Evolutionary conservation across 2,329 filamentous ascomycete species (phyloP).

Genomic region (Shiraia sp.): DNA sequence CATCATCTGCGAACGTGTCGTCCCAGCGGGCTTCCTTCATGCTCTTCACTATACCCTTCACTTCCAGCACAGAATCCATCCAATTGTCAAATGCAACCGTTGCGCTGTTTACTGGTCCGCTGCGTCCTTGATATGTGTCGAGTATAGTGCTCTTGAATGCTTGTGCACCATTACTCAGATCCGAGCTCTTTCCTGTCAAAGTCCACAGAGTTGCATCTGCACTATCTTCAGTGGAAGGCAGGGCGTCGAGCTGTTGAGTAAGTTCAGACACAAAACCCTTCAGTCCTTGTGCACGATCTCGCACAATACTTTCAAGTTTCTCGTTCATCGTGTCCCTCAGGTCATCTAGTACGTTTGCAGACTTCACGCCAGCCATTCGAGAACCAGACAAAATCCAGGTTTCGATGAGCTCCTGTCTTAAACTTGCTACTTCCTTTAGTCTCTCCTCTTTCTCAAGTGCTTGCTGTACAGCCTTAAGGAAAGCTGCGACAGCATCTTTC

Average conservation of each 20-base stretch:
- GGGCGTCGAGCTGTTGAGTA: constrained; percentile 62
- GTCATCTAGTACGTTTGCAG: constrained; percentile 68
- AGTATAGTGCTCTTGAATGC: constrained; percentile 71
- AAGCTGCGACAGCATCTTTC: constrained; percentile 41
- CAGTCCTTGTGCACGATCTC: constrained; percentile 66
- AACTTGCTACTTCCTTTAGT: constrained; percentile 68
- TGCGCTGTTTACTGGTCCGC: constrained; percentile 65
- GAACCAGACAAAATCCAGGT: constrained; percentile 74
- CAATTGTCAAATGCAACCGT: constrained; percentile 71
- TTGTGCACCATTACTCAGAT: constrained; percentile 67
- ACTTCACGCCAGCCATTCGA: constrained; percentile 67
- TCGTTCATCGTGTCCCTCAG: constrained; percentile 71
- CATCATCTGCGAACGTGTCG: constrained; percentile 73
- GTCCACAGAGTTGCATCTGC: constrained; percentile 69
- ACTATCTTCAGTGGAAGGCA: constrained; percentile 50
- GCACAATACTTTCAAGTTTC: constrained; percentile 66
- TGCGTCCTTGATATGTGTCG: constrained; percentile 72
- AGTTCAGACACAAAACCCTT: constrained; percentile 68
- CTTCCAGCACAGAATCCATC: constrained; percentile 72
- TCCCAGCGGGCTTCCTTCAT: constrained; percentile 74
- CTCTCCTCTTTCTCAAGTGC: constrained; percentile 64
- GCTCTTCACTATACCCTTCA: constrained; percentile 64
- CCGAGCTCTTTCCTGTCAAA: constrained; percentile 63
- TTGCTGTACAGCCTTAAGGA: constrained; percentile 63
- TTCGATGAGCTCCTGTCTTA: constrained; percentile 72